Evolutionary conservation across 1,284 basidiomycete genomes (phyloP), one percentile per base, ranked within the genome.

Genomic region (Malassezia dermatis): DNA sequence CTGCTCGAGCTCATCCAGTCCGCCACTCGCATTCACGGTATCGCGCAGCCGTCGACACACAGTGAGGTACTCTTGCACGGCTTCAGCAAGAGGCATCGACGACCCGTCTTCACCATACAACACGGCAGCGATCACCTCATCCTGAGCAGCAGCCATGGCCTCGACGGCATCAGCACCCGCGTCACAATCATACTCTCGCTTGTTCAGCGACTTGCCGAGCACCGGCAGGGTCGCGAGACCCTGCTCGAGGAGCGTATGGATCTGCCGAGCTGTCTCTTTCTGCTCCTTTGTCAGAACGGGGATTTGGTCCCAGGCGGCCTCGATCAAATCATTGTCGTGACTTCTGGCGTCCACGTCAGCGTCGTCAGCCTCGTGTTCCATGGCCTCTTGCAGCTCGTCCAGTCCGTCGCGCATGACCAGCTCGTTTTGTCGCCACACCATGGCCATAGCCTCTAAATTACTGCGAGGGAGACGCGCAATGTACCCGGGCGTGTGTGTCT

Each of bases 381-480:
- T 54, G 4, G 60, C 61, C 26, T 60, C 48, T 30, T 62, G 53
- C 48, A 67, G 47, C 52, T 67, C 66, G n/a, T 53, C 50, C 12
- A 63, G 46, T 19, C 64, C 61, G 39, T 67, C 66, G 3, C 61
- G 52, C 59, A 67, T 58, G 41, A 66, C 50, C 15, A 63, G 57
- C 45, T 61, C 58, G 6, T 59, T 50, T 40, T 60, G 61, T 37
- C 56, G 62, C 62, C 62, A 64, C 42, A 56, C 56, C 23, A 59
- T 57, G 30, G 56, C 54, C 41, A 56, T 51, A 7, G 66, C 66
- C 50, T 67, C 64, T 15, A 56, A 54, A 41, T 67, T 67, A 49
- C 58, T 60, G 27, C 48, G 60, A 44, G 64, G 63, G 34, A 67
- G 55, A 7, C 66, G 49, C 13, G 35, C 28, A 19, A 51, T 35